Conservation (phyloP, 176 grass and related monocot genomes). For the Urochloa ruziziensis region DNA sequence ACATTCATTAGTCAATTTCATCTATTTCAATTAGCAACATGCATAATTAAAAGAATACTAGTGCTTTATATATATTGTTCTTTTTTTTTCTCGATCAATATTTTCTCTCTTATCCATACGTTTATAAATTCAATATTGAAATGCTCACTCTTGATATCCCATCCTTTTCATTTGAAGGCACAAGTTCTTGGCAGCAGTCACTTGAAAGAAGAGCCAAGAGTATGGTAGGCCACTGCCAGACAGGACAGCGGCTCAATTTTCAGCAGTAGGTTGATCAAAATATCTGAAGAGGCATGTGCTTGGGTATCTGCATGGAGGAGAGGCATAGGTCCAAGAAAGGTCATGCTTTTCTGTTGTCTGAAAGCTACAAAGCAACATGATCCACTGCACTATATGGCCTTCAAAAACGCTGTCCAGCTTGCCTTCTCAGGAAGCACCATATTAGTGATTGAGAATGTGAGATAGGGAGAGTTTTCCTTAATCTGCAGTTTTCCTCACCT, state of each 20-base stretch:
- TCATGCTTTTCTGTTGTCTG: constrained; percentile 27
- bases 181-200: constrained; percentile 43
- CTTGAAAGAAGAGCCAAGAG: constrained; percentile 54
- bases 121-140: constrained; percentile 7
- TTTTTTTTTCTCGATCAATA: too few species aligned
- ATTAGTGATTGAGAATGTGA: constrained; percentile 22
- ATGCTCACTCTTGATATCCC: constrained; percentile 11
- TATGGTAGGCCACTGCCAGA: constrained; percentile 32
- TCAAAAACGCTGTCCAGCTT: constrained; percentile 13
- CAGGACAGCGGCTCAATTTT: constrained; percentile 27
- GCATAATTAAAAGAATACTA: not conserved
- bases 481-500: constrained; percentile 42
- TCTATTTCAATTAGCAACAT: not conserved
- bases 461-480: constrained; percentile 30
- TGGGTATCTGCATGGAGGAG: constrained; percentile 11
- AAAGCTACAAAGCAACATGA: constrained; percentile 14
- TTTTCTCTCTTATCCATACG: not conserved
- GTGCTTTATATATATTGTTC: not conserved
- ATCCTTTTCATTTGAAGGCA: constrained; percentile 38
- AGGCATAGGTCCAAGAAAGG: constrained; percentile 18
- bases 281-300: constrained; percentile 22
- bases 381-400: not conserved
- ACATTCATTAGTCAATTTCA: not conserved
- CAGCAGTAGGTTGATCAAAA: constrained; percentile 18
- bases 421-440: constrained; percentile 4